A percentile compares a stretch with the other conserved stretches of the same genome.
phyloP scores from a whole-genome alignment of 2,329 filamentous ascomycete species.

The Fusarium coicis region DNA sequence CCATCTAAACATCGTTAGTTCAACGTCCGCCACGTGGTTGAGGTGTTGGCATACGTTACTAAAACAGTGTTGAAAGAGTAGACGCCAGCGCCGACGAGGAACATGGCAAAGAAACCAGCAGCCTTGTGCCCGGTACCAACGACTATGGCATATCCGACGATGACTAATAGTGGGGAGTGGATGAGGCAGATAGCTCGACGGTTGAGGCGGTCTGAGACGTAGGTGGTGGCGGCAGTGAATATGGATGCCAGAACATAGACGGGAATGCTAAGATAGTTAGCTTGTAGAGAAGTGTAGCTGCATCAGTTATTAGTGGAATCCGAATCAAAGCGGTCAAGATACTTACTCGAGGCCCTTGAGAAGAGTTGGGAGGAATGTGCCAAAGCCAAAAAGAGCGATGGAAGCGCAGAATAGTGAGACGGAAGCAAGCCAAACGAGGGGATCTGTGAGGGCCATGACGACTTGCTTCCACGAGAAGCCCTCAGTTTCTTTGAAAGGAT shows the following conservation, averaged over 20 bases:
- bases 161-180: constrained; percentile 33
- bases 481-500: not conserved
- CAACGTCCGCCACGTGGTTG: no score
- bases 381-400: constrained; percentile 50
- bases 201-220: constrained; percentile 41
- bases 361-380: constrained; percentile 51
- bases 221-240: constrained; percentile 17
- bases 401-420: constrained; percentile 8
- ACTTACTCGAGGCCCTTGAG: constrained; percentile 48
- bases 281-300: constrained; percentile 43
- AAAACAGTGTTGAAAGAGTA: constrained; percentile 25
- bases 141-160: constrained; percentile 45
- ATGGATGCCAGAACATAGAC: constrained; percentile 46
- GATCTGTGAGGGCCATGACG: constrained; percentile 37
- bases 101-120: constrained; percentile 41
- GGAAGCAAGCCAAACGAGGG: constrained; percentile 48
- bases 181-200: constrained; percentile 36
- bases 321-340: rapidly evolving
- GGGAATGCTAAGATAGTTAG: constrained; percentile 51
- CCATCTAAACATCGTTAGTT: constrained; percentile 53
- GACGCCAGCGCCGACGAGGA: constrained; percentile 33
- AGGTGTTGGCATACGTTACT: constrained; percentile 17
- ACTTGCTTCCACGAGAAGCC: constrained; percentile 41
- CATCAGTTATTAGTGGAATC: not conserved
- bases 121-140: constrained; percentile 43